Evolutionary conservation across 1,139 yeast genomes (phyloP).

Genomic region (Blastobotrys serpentis): DNA sequence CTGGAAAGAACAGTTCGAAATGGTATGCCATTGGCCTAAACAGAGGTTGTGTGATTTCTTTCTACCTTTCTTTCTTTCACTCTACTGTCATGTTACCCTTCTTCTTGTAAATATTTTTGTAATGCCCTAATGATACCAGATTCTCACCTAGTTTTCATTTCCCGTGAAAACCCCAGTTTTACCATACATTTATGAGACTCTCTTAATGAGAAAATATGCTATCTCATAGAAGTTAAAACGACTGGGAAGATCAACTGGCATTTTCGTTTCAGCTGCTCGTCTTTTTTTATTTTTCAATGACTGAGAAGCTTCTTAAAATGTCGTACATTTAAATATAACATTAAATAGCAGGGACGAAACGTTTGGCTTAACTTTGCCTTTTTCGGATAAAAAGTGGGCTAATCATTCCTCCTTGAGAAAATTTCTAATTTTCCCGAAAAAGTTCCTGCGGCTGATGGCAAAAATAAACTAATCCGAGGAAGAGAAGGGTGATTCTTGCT

Average conservation of each 20-base stretch:
- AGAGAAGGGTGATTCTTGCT: too few species aligned
- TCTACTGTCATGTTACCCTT: too few species aligned
- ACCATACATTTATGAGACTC: conserved; percentile 4
- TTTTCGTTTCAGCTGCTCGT: conserved; percentile 18
- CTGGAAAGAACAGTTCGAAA: conserved; percentile 55
- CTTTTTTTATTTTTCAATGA: conserved; percentile 3
- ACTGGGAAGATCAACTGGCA: conserved; percentile 14
- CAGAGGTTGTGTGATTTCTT: too few species aligned
- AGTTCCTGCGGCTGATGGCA: too few species aligned
- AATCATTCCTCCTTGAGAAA: too few species aligned
- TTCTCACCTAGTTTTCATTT: conserved; percentile 5
- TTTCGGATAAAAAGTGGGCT: too few species aligned
- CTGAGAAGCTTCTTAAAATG: conserved; percentile 8
- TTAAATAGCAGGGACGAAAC: neutral
- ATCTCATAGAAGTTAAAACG: conserved; percentile 1
- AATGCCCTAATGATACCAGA: conserved; percentile 1
- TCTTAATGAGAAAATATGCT: neutral
- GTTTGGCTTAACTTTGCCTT: too few species aligned
- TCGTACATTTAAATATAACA: conserved; percentile 4
- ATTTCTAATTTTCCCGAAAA: too few species aligned
- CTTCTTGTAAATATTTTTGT: conserved; percentile 8
- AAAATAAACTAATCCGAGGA: too few species aligned
- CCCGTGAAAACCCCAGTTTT: conserved; percentile 10
- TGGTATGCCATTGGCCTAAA: conserved; percentile 21
- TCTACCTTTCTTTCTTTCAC: too few species aligned